Conservation (phyloP, 768 basidiomycete species). For the Thelephora aurantiotincta region DNA sequence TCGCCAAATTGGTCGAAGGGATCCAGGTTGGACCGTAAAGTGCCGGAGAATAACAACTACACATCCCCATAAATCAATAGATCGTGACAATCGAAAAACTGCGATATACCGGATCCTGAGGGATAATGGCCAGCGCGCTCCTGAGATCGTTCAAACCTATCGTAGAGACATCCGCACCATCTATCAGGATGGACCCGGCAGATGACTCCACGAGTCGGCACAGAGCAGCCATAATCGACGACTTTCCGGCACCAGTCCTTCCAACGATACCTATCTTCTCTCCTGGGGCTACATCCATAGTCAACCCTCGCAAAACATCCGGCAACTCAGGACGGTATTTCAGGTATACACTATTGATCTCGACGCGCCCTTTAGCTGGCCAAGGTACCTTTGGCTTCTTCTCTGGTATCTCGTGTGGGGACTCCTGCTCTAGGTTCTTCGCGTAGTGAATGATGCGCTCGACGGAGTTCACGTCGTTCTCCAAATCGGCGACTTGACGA, state of each 20-base stretch:
- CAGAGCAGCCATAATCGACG: conserved; percentile 78
- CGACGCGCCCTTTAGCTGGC: conserved; percentile 63
- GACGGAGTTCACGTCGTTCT: conserved; percentile 90
- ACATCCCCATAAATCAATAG: conserved; percentile 2
- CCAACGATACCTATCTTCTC: conserved; percentile 94
- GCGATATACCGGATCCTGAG: conserved; percentile 59
- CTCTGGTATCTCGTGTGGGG: conserved; percentile 50
- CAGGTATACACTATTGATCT: conserved; percentile 64
- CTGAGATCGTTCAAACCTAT: conserved; percentile 68
- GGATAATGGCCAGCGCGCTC: conserved; percentile 61
- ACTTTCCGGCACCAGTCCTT: conserved; percentile 78
- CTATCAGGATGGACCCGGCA: conserved; percentile 63
- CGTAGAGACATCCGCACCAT: conserved; percentile 75
- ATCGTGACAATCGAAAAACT: conserved; percentile 2
- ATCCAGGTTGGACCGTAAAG: conserved; percentile 77
- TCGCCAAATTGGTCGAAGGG: conserved; percentile 78
- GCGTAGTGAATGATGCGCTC: conserved; percentile 79
- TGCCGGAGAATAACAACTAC: conserved; percentile 47
- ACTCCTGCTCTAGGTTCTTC: conserved; percentile 69
- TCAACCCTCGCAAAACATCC: conserved; percentile 70
- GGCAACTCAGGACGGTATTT: conserved; percentile 84
- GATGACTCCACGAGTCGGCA: conserved; percentile 75
- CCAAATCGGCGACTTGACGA: conserved; percentile 70
- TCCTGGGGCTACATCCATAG: conserved; percentile 51
- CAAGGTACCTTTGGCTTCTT: conserved; percentile 46